Percentiles rank a stretch among this genome's conserved stretches.
Evolutionary conservation across 2,329 filamentous ascomycete species (phyloP).

Genomic region (Rhynchosporium secalis): DNA sequence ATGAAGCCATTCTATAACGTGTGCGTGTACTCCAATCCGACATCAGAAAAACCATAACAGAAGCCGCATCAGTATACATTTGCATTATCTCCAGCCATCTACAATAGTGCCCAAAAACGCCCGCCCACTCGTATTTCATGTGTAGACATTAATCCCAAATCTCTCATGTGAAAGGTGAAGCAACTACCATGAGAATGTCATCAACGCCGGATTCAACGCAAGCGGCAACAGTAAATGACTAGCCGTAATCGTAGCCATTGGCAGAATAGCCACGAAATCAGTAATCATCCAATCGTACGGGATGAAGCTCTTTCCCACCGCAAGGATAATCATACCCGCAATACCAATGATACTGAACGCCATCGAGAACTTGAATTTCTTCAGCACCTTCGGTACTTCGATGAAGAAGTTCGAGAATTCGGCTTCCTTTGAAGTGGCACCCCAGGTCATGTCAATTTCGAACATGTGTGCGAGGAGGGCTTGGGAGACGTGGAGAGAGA

Average conservation of each 20-base stretch:
- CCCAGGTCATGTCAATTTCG: slow-evolving; percentile 83
- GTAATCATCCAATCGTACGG: slow-evolving; percentile 66
- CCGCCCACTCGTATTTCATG: neutral
- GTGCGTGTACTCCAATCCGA: neutral
- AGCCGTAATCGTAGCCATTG: slow-evolving; percentile 69
- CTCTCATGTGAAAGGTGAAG: neutral
- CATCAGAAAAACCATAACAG: neutral
- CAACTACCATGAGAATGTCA: slow-evolving; percentile 73
- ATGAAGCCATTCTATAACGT: slow-evolving; percentile 12
- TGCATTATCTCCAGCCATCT: slow-evolving; percentile 3
- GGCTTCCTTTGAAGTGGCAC: slow-evolving; percentile 79
- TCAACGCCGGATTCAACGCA: slow-evolving; percentile 74
- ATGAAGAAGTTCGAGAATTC: slow-evolving; percentile 83
- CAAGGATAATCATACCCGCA: slow-evolving; percentile 46
- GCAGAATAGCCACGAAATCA: slow-evolving; percentile 74
- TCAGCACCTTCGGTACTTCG: slow-evolving; percentile 76
- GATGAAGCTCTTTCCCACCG: slow-evolving; percentile 50
- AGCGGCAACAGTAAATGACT: slow-evolving; percentile 72
- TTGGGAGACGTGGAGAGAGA: slow-evolving; percentile 78
- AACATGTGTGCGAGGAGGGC: slow-evolving; percentile 82
- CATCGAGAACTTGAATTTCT: slow-evolving; percentile 66
- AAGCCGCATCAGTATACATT: neutral
- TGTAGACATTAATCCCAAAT: no score
- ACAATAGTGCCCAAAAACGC: neutral
- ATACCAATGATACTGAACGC: slow-evolving; percentile 62